phyloP scores from a whole-genome alignment of 768 basidiomycete genomes.

The Pleurotus platypus region DNA sequence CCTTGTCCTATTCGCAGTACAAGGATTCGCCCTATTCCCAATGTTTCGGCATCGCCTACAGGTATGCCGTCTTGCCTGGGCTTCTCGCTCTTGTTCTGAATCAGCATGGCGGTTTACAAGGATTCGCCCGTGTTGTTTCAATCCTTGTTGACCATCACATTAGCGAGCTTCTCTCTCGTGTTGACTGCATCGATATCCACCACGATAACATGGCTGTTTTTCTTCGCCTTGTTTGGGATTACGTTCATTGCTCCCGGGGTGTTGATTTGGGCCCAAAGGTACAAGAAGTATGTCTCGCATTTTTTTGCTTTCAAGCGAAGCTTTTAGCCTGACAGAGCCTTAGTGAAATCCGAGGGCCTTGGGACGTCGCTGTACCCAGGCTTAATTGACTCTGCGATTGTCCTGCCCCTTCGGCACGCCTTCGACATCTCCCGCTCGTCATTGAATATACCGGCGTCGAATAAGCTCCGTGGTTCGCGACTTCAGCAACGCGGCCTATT shows the following conservation, averaged over 20 bases:
- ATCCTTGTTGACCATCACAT: constrained; percentile 46
- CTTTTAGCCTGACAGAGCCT: constrained; percentile 11
- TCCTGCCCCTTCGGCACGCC: not conserved
- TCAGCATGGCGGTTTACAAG: constrained; percentile 27
- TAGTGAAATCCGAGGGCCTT: constrained; percentile 86
- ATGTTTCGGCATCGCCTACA: constrained; percentile 71
- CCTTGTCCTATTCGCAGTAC: constrained; percentile 79
- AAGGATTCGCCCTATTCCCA: constrained; percentile 82
- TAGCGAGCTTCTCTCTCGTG: constrained; percentile 47
- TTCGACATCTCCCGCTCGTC: not conserved
- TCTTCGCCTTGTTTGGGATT: constrained; percentile 46
- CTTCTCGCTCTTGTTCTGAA: constrained; percentile 9
- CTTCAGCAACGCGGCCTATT: not conserved
- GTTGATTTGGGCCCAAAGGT: constrained; percentile 81
- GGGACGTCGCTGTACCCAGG: constrained; percentile 84
- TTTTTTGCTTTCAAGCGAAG: constrained; percentile 10
- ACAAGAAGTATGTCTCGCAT: constrained; percentile 67
- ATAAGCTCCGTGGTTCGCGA: constrained; percentile 5
- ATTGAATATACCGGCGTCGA: not conserved
- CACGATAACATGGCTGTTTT: constrained; percentile 51
- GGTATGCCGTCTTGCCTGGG: constrained; percentile 32
- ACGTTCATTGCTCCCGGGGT: constrained; percentile 73
- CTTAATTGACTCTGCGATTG: constrained; percentile 35
- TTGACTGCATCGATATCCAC: constrained; percentile 53
- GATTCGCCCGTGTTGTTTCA: constrained; percentile 43